phyloP scores from a whole-genome alignment of 768 basidiomycete species.

The Coprinopsis cinerea region DNA sequence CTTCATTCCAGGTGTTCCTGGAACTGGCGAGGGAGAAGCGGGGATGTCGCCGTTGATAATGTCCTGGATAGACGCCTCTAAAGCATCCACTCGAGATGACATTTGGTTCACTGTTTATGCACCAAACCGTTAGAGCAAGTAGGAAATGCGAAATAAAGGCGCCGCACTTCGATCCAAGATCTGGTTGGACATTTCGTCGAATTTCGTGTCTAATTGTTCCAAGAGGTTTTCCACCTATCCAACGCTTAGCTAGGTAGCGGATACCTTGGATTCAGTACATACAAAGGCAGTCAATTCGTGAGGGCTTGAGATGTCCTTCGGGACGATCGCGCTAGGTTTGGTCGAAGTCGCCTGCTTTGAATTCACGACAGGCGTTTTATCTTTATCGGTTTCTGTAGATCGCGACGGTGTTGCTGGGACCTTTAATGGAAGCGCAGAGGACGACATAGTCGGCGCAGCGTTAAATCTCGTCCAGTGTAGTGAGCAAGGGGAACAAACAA shows the following conservation, averaged over 20 bases:
- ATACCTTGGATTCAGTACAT: slow-evolving; percentile 25
- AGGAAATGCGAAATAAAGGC: slow-evolving; percentile 5
- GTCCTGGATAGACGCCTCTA: slow-evolving; percentile 88
- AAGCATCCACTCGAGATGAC: slow-evolving; percentile 84
- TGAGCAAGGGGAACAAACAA: too few species aligned
- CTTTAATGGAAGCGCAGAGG: slow-evolving; percentile 64
- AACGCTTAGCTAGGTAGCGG: neutral
- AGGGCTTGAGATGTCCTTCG: slow-evolving; percentile 79
- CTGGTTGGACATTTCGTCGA: slow-evolving; percentile 90
- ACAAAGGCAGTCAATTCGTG: slow-evolving; percentile 95
- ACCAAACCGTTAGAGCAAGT: slow-evolving; percentile 7
- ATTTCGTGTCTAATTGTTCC: slow-evolving; percentile 83
- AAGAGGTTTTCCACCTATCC: slow-evolving; percentile 80
- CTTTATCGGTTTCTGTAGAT: slow-evolving; percentile 34
- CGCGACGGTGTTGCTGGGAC: slow-evolving; percentile 55
- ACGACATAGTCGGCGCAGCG: too few species aligned
- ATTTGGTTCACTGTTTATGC: slow-evolving; percentile 74
- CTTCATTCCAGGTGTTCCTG: slow-evolving; percentile 32
- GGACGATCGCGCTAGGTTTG: slow-evolving; percentile 35
- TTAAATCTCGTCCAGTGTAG: too few species aligned
- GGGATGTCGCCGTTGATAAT: slow-evolving; percentile 79
- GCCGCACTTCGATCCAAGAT: slow-evolving; percentile 76
- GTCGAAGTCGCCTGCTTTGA: slow-evolving; percentile 33
- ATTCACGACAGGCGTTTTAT: slow-evolving; percentile 47
- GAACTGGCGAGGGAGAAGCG: slow-evolving; percentile 52